Percentiles rank a stretch among this genome's conserved stretches.
These are phyloP conservation scores for Penicillium concentricum DNA, from an alignment of 2,329 filamentous ascomycete genomes.

Conservation along the genomic window DNA sequence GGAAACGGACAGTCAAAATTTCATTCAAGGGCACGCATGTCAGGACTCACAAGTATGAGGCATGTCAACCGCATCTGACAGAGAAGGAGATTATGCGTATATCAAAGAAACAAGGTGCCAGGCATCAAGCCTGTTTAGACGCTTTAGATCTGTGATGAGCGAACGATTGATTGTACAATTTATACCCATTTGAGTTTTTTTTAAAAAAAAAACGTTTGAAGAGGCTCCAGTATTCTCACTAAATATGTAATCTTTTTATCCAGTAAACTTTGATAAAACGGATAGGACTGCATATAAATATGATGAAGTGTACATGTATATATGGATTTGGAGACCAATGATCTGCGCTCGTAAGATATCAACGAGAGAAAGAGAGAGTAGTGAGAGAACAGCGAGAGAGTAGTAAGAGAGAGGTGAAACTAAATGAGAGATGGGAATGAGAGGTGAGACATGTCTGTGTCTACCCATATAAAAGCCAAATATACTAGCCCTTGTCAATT, in stretches of 20 bases:
- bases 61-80: neutral
- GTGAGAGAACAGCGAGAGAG: too few relatives aligned
- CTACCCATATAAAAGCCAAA: neutral
- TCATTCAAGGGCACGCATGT: neutral
- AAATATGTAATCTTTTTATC: neutral
- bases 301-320: neutral
- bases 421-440: neutral
- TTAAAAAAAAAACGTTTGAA: too few relatives aligned
- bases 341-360: neutral
- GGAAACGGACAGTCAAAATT: slow-evolving; percentile 5
- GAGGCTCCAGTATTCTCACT: neutral
- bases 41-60: neutral
- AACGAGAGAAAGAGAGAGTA: neutral
- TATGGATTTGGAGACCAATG: neutral
- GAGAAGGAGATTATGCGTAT: neutral
- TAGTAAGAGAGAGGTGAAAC: neutral
- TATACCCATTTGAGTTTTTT: neutral
- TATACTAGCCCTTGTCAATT: neutral
- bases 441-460: neutral
- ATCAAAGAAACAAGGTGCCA: neutral
- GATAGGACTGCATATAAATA: neutral
- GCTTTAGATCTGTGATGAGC: neutral
- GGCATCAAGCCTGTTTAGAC: neutral
- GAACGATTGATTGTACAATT: neutral
- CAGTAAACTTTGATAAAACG: neutral